Conservation (phyloP, 495 filamentous ascomycete species). For the Podospora sp. region DNA sequence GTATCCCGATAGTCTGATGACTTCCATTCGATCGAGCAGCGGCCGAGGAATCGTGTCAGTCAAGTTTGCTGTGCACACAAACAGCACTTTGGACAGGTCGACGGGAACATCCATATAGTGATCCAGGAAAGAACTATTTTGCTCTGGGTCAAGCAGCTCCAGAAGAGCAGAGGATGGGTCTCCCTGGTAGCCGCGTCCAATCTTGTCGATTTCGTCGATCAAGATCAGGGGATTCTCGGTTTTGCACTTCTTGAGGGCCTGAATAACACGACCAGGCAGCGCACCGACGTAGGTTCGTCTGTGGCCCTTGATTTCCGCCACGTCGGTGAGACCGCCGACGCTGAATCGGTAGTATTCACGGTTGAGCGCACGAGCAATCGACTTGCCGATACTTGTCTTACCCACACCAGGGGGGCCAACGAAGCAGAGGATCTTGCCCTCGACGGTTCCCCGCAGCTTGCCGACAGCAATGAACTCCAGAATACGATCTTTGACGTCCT, state of each 20-base stretch:
- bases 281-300: conserved; percentile 96
- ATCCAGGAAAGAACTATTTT: conserved; percentile 96
- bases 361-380: conserved; percentile 91
- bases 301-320: conserved; percentile 99
- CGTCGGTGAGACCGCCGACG: conserved; percentile 94
- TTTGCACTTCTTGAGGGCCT: conserved; percentile 98
- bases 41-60: conserved; percentile 97
- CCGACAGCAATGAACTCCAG: conserved; percentile 98
- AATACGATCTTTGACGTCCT: conserved; percentile 99
- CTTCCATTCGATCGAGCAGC: conserved; percentile 95
- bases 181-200: conserved; percentile 92
- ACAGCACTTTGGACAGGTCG: conserved; percentile 95
- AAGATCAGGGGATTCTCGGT: conserved; percentile 96
- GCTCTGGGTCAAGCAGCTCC: conserved; percentile 94
- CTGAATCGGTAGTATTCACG: conserved; percentile 97
- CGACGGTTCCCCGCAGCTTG: conserved; percentile 94
- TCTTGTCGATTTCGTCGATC: conserved; percentile 98
- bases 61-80: conserved; percentile 99
- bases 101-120: conserved; percentile 99
- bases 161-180: conserved; percentile 94
- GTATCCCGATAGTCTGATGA: conserved; percentile 95
- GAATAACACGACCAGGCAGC: conserved; percentile 93
- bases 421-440: conserved; percentile 98
- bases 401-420: conserved; percentile 95
- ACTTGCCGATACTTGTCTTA: conserved; percentile 98